A percentile compares a stretch with the other conserved stretches of the same genome.
These are phyloP conservation scores for Colletotrichum orchidophilum DNA, from an alignment of 2,329 filamentous ascomycete genomes.

Conservation along the genomic window DNA sequence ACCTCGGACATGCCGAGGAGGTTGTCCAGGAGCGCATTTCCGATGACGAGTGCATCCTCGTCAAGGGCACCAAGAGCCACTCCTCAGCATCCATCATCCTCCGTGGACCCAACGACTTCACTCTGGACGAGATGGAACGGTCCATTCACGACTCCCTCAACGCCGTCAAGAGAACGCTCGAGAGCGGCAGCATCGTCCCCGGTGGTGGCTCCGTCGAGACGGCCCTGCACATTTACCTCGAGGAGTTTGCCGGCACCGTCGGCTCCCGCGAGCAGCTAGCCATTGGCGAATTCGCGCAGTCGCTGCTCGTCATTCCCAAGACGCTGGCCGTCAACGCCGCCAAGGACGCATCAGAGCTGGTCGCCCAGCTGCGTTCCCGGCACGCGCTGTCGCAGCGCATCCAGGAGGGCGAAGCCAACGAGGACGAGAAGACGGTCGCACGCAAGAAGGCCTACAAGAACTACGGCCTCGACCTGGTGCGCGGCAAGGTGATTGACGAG, in stretches of 20 bases:
- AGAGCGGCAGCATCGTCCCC: slow-evolving; percentile 96
- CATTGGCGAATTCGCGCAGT: slow-evolving; percentile 96
- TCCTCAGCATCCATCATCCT: slow-evolving; percentile 96
- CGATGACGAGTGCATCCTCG: slow-evolving; percentile 96
- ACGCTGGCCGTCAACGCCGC: slow-evolving; percentile 97
- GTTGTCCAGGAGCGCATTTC: slow-evolving; percentile 98
- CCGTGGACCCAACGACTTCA: slow-evolving; percentile 94
- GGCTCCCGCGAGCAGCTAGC: slow-evolving; percentile 97
- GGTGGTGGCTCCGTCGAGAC: slow-evolving; percentile 97
- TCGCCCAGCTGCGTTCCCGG: slow-evolving; percentile 92
- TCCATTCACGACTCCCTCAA: slow-evolving; percentile 97
- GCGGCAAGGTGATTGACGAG: slow-evolving; percentile 91
- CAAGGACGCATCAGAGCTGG: slow-evolving; percentile 94
- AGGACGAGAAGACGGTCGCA: slow-evolving; percentile 88
- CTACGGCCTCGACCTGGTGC: slow-evolving; percentile 91
- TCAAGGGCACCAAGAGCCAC: slow-evolving; percentile 95
- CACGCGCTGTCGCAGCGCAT: slow-evolving; percentile 95
- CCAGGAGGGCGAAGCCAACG: slow-evolving; percentile 82
- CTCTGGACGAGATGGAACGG: slow-evolving; percentile 98
- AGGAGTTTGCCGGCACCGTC: slow-evolving; percentile 97
- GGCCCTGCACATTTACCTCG: slow-evolving; percentile 98
- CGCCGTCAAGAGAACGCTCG: slow-evolving; percentile 95
- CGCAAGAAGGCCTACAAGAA: slow-evolving; percentile 99
- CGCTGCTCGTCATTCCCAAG: slow-evolving; percentile 93
- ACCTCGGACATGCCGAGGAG: slow-evolving; percentile 91